Conservation (phyloP, 306 rosid genomes). For the Biancaea sappan region DNA sequence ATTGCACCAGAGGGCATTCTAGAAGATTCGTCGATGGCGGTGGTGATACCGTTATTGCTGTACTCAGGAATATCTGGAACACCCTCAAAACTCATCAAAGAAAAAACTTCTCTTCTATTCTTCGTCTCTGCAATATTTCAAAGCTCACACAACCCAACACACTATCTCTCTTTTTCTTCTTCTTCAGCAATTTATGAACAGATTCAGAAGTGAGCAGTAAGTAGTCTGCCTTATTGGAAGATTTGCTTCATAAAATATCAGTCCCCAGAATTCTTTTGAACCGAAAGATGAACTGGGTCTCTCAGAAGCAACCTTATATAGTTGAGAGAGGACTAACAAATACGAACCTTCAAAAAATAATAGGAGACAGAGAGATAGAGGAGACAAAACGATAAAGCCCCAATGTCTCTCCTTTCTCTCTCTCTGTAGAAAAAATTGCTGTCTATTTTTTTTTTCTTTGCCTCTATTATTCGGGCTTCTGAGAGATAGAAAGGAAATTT, state of each 20-base stretch:
- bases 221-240: neutral
- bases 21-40: conserved; percentile 15
- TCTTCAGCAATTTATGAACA: neutral
- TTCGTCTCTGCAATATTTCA: neutral
- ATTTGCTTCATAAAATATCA: neutral
- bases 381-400: conserved; percentile 50
- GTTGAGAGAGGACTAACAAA: conserved; percentile 17
- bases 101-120: conserved; percentile 37
- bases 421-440: neutral
- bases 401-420: neutral
- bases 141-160: neutral
- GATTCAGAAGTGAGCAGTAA: neutral
- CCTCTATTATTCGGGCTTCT: too few species aligned
- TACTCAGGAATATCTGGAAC: conserved; percentile 61
- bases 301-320: conserved; percentile 13
- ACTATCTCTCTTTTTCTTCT: neutral
- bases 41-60: conserved; percentile 14
- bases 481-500: neutral
- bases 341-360: conserved; percentile 19
- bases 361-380: conserved; percentile 49
- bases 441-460: neutral
- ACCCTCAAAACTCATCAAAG: conserved; percentile 90
- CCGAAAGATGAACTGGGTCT: conserved; percentile 29
- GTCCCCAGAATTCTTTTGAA: conserved; percentile 21
- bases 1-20: conserved; percentile 76